Conservation (phyloP, 2,329 filamentous ascomycete genomes). For the Stemphylium vesicarium region DNA sequence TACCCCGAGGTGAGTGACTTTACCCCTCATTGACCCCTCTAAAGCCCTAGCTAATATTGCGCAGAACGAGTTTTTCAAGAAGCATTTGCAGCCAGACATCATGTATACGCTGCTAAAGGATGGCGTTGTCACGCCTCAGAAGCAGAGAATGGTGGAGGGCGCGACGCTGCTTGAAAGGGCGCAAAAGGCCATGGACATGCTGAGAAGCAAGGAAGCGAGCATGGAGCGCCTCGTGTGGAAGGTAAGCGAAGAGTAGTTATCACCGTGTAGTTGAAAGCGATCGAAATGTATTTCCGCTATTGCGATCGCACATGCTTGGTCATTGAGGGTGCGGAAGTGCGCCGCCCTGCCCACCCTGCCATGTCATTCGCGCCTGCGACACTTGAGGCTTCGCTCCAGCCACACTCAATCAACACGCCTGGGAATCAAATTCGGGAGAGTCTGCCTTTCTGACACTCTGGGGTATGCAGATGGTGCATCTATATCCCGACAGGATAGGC, state of each 20-base stretch:
- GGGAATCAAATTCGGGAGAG: no score
- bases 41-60: slow-evolving; percentile 1
- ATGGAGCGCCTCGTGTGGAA: slow-evolving; percentile 54
- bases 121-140: slow-evolving; percentile 52
- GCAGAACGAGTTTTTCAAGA: slow-evolving; percentile 63
- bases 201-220: slow-evolving; percentile 54
- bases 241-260: slow-evolving; percentile 21
- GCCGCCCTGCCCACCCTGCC: no score
- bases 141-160: slow-evolving; percentile 51
- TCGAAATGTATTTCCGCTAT: background rate
- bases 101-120: slow-evolving; percentile 57
- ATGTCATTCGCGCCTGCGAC: no score
- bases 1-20: slow-evolving; percentile 55
- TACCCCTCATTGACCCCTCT: background rate
- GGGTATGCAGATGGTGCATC: no score
- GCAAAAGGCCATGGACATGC: slow-evolving; percentile 52
- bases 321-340: no score
- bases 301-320: background rate
- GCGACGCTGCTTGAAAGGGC: slow-evolving; percentile 51
- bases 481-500: no score
- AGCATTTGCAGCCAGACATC: slow-evolving; percentile 62
- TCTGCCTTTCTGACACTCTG: no score
- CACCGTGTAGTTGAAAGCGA: no score
- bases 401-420: no score
- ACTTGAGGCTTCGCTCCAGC: no score